These are phyloP conservation scores for Monosporascus sp. DNA, from an alignment of 2,329 filamentous ascomycete species.

Conservation along the genomic window DNA sequence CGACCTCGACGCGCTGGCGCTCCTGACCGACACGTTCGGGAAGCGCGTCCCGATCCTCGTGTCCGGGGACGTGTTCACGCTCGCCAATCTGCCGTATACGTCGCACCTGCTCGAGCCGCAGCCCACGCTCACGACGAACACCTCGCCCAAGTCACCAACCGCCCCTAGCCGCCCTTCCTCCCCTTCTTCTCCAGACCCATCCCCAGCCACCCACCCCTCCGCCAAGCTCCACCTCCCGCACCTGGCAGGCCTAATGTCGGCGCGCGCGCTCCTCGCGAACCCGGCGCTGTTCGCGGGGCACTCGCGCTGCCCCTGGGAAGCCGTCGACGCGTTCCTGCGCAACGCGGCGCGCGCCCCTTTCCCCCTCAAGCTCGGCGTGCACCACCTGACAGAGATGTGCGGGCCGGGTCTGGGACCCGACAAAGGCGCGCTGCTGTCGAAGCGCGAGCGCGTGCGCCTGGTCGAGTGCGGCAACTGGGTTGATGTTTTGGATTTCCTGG, in stretches of 20 bases:
- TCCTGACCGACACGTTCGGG: constrained; percentile 48
- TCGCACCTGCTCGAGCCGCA: constrained; percentile 25
- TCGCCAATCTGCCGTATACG: constrained; percentile 43
- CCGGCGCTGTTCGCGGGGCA: constrained; percentile 60
- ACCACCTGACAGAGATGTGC: constrained; percentile 66
- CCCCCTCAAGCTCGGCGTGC: constrained; percentile 58
- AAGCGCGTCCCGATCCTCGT: constrained; percentile 57
- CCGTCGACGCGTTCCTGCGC: constrained; percentile 58
- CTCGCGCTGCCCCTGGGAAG: constrained; percentile 55
- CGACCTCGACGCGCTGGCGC: constrained; percentile 54
- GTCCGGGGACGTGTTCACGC: constrained; percentile 65
- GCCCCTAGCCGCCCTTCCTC: not conserved
- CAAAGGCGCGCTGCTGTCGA: constrained; percentile 49
- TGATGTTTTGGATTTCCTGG: constrained; percentile 57
- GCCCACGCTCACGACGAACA: constrained; percentile 19
- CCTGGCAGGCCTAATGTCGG: constrained; percentile 64
- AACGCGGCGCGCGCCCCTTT: constrained; percentile 53
- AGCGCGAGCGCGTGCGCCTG: constrained; percentile 49
- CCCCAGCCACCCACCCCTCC: constrained; percentile 5
- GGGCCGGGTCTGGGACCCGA: constrained; percentile 50
- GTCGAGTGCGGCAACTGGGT: constrained; percentile 47
- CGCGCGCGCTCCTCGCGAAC: constrained; percentile 62
- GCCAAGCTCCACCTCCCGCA: constrained; percentile 36
- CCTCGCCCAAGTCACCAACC: not conserved
- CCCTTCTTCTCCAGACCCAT: not conserved